Evolutionary conservation across 352 stramenopile species (phyloP).

Genomic region (Phytopythium chamaehyphon): DNA sequence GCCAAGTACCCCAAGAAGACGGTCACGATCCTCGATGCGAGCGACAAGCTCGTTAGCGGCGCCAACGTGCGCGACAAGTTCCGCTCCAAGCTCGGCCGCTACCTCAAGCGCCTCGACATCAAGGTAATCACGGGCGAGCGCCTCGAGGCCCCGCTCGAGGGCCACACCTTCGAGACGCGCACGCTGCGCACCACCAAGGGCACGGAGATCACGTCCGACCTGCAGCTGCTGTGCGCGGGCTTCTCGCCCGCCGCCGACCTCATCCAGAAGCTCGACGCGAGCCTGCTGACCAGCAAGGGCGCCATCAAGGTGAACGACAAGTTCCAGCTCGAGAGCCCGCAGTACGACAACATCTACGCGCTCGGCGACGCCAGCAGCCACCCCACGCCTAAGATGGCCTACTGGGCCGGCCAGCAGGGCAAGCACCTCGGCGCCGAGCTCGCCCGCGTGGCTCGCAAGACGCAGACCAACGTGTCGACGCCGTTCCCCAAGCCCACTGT

Average conservation of each 20-base stretch:
- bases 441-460: conserved; percentile 30
- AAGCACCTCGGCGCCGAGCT: conserved; percentile 36
- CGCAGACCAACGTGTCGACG: conserved; percentile 30
- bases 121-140: conserved; percentile 45
- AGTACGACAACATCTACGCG: conserved; percentile 46
- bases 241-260: conserved; percentile 36
- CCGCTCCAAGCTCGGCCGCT: conserved; percentile 26
- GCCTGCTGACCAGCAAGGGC: conserved; percentile 28
- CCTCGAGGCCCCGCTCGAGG: conserved; percentile 25
- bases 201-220: conserved; percentile 48
- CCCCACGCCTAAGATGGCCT: conserved; percentile 35
- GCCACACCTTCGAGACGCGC: conserved; percentile 34
- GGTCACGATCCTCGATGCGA: conserved; percentile 49
- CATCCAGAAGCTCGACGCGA: conserved; percentile 25
- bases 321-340: conserved; percentile 35
- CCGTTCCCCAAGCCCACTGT: conserved; percentile 32
- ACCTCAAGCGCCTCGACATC: conserved; percentile 34
- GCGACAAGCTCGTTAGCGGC: conserved; percentile 25
- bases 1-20: conserved; percentile 46
- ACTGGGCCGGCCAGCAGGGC: conserved; percentile 35
- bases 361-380: conserved; percentile 51
- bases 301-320: conserved; percentile 42
- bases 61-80: conserved; percentile 47
- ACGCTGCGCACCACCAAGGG: conserved; percentile 44
- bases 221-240: conserved; percentile 45